phyloP scores from a whole-genome alignment of 768 basidiomycete species.

The Rhodotorula toruloides region DNA sequence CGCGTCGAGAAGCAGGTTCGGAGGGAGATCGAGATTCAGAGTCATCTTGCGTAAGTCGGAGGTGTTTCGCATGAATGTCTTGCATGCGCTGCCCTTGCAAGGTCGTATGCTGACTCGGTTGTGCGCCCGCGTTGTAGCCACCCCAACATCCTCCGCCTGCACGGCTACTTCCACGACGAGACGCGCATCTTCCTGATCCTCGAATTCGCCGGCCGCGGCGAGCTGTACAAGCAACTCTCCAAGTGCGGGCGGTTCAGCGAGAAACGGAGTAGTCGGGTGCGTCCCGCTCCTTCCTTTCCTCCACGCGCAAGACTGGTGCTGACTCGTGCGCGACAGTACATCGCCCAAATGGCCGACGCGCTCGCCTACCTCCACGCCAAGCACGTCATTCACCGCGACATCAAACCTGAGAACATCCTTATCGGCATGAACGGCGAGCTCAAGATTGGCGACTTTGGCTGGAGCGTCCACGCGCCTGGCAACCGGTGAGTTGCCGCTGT shows the following conservation, averaged over 20 bases:
- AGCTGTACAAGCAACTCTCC: constrained; percentile 90
- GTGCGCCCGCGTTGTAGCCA: too few relatives aligned
- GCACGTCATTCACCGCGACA: constrained; percentile 97
- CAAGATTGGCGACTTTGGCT: constrained; percentile 98
- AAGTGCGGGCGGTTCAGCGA: constrained; percentile 83
- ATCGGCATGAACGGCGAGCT: constrained; percentile 91
- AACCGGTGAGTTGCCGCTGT: constrained; percentile 54
- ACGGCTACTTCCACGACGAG: constrained; percentile 97
- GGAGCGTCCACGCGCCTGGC: constrained; percentile 94
- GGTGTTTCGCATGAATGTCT: not conserved
- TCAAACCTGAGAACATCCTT: constrained; percentile 92
- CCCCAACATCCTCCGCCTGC: constrained; percentile 85
- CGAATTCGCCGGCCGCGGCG: constrained; percentile 94
- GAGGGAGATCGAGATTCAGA: constrained; percentile 96
- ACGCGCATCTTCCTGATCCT: constrained; percentile 97
- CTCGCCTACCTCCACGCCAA: constrained; percentile 84
- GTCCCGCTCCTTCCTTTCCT: constrained; percentile 17
- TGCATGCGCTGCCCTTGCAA: not conserved
- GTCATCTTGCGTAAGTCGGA: constrained; percentile 63
- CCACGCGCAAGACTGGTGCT: not conserved
- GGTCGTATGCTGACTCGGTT: not conserved
- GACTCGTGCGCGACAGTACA: constrained; percentile 56
- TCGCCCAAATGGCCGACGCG: constrained; percentile 97
- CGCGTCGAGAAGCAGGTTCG: constrained; percentile 95
- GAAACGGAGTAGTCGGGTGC: constrained; percentile 63